Evolutionary conservation across 1,284 basidiomycete species (phyloP), one percentile per base, ranked within the genome.

Genomic region (Takashimella tepidaria): DNA sequence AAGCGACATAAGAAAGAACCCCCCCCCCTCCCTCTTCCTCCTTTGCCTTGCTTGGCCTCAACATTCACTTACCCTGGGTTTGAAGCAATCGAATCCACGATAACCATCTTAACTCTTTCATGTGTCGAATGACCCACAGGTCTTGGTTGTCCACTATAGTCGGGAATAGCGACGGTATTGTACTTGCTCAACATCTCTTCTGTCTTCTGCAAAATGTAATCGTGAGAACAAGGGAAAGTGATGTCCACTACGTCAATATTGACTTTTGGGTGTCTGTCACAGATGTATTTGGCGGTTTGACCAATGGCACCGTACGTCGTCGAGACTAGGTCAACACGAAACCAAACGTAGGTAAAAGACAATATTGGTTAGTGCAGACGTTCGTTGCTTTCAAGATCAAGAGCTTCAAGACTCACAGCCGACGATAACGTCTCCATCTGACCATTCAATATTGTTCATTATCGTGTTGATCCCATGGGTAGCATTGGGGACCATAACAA

Each of bases 41-140:
- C n/a, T n/a, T n/a, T n/a, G n/a, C n/a, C n/a, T n/a, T n/a, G n/a
- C n/a, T n/a, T n/a, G n/a, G n/a, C n/a, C n/a, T n/a, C n/a, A n/a
- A n/a, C n/a, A n/a, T n/a, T n/a, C 43, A 54, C 70, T 59, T 42
- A 70, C 70, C 73, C 91, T 0, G 91, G 91, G 41, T 78, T 79
- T 1, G 86, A 83, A 1, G 79, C 76, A 57, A 95, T 86, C 19
- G 80, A 76, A 69, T 95, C 92, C 19, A 95, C 81, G 6, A 93
- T 69, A 0, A 85, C 84, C 20, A 92, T 83, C 84, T 63, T 70
- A 53, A 74, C 67, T 37, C 68, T 63, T 54, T 68, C 55, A 6
- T 68, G 31, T 8, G 31, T 8, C 16, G 31, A 37, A 8, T 16
- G 31, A 8, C 31, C 31, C 10, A 37, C 31, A 37, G 31, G 31